Base-by-base conservation (phyloP, 208 protist species). In the Wallacemonas sp. region DNA sequence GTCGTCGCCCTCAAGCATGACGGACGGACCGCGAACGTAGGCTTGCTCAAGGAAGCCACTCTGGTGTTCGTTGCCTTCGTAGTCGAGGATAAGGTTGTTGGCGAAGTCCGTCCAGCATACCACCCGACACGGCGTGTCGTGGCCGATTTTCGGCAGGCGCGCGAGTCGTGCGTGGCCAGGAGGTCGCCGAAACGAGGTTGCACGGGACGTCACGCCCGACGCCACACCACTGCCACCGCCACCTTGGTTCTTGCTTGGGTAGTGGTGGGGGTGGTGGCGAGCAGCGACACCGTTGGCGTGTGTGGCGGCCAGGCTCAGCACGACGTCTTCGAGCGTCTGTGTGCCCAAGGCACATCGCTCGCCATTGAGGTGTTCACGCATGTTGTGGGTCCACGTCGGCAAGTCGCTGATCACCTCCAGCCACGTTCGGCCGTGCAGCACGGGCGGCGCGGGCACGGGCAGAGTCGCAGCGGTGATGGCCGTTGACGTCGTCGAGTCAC, bases 101-200 rank as follows among this genome's bases (percentile, higher is more conserved):
- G 77, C 83, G 21, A 94, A 61, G 71, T 91, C 88, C 59, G 78
- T 89, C 88, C 88, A 94, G 60, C 85, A 85, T 19, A 94, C 76
- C 6, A 92, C 48, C 8, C 50, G 50, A 26, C 50, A 57, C 50
- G 29, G 29, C 9, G 30, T 32, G 24, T 57, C 50, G 29, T 32
- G 50, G 3, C 15, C 10, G 15, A 57, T 8, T 26, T 32, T 26
- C 17, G 50, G 50, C 30, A 57, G 17, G 13, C 22, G 30, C 13
- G 50, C 26, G 15, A 57, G 50, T 17, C 50, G 50, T 5, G 9
- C 21, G 50, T 57, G 24, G 29, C 50, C 50, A 13, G 50, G 29
- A 26, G 50, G 30, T 13, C 50, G 50, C 5, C 50, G 50, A n/a
- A 57, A 57, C 3, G 50, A 57, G 5, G 10, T 4, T 8, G n/a